Conservation (phyloP, 441 rosid species). For the Theobroma grandiflorum region DNA sequence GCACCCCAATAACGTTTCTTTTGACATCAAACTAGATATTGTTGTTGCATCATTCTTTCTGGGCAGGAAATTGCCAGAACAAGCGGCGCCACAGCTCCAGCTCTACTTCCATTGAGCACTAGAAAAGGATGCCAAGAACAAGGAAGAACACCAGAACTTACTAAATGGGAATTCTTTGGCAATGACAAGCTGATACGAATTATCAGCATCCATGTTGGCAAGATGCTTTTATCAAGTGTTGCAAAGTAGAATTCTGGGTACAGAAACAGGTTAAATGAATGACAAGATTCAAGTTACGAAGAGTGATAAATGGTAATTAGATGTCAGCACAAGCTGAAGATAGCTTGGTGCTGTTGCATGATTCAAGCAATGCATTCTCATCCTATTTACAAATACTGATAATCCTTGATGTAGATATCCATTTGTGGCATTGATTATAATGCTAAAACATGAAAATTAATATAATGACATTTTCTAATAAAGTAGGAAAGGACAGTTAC, state of each 20-base stretch:
- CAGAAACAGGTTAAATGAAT: slow-evolving; percentile 28
- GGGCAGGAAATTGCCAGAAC: slow-evolving; percentile 37
- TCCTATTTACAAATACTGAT: background rate
- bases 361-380: slow-evolving; percentile 16
- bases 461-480: no score
- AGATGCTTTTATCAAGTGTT: slow-evolving; percentile 9
- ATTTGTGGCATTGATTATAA: background rate
- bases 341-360: slow-evolving; percentile 47
- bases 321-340: slow-evolving; percentile 53
- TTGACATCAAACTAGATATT: background rate
- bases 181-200: slow-evolving; percentile 30
- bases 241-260: slow-evolving; percentile 18
- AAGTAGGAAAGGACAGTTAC: no score
- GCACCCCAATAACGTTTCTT: background rate
- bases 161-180: slow-evolving; percentile 36
- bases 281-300: slow-evolving; percentile 20
- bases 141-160: slow-evolving; percentile 48
- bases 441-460: no score
- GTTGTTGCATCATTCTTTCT: no score
- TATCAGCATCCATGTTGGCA: background rate
- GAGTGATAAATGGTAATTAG: slow-evolving; percentile 35
- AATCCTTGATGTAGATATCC: background rate
- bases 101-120: slow-evolving; percentile 47
- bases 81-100: slow-evolving; percentile 36
- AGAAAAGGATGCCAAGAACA: slow-evolving; percentile 50